phyloP scores from a whole-genome alignment of 352 stramenopile species.

The Globisporangium rhizosaccharum region DNA sequence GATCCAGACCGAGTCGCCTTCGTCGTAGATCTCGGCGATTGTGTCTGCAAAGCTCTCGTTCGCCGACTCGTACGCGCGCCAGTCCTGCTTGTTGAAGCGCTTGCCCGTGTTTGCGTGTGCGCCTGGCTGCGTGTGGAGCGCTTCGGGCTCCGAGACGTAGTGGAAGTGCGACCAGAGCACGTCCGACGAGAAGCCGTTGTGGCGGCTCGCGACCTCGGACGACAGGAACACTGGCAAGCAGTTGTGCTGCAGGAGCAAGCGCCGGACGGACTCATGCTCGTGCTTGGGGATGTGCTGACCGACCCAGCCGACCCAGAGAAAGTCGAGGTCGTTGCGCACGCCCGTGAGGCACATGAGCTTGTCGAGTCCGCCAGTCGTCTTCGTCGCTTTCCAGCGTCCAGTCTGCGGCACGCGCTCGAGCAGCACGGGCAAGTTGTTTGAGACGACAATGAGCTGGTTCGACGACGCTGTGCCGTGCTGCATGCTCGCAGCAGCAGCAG shows the following conservation, averaged over 20 bases:
- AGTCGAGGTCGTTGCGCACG: constrained; percentile 56
- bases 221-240: constrained; percentile 85
- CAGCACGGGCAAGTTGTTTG: constrained; percentile 80
- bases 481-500: constrained; percentile 13
- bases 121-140: constrained; percentile 35
- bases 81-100: constrained; percentile 86
- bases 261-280: constrained; percentile 68
- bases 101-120: constrained; percentile 40
- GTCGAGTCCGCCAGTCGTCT: constrained; percentile 81
- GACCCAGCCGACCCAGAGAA: constrained; percentile 88
- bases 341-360: constrained; percentile 80
- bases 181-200: constrained; percentile 87
- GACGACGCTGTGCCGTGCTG: constrained; percentile 7
- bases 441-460: constrained; percentile 83
- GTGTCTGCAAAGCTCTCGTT: constrained; percentile 85
- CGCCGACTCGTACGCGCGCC: constrained; percentile 83
- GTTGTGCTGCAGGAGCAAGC: constrained; percentile 80
- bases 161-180: constrained; percentile 91
- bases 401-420: constrained; percentile 69
- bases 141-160: constrained; percentile 77
- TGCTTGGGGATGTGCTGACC: constrained; percentile 82
- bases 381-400: constrained; percentile 77
- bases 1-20: constrained; percentile 86
- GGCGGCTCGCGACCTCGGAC: constrained; percentile 75
- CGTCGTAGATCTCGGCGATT: constrained; percentile 83